A percentile compares a stretch with the other conserved stretches of the same genome.
Evolutionary conservation across 208 protist genomes (phyloP).

Genomic region (Trypanosoma scelopori): DNA sequence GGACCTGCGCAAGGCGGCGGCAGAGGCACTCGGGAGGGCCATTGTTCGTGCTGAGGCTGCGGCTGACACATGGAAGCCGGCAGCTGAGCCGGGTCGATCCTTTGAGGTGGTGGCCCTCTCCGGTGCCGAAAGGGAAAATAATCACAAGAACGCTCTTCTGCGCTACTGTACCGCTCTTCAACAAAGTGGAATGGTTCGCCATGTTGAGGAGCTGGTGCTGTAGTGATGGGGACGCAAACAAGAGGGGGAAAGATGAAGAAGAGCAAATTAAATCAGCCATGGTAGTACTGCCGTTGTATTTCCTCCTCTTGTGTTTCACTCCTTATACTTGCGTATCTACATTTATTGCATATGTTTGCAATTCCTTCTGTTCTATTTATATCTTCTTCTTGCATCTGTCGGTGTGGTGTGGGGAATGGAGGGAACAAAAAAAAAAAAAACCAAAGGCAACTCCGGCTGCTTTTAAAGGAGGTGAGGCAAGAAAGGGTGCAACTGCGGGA

Average conservation of each 20-base stretch:
- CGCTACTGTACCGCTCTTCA: constrained; percentile 53
- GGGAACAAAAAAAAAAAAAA: too few relatives aligned
- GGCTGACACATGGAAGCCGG: background rate
- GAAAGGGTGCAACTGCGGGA: too few relatives aligned
- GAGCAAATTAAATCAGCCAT: background rate
- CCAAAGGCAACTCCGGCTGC: too few relatives aligned
- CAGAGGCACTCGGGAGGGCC: constrained; percentile 41
- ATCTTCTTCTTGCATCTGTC: too few relatives aligned
- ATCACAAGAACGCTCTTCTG: constrained; percentile 37
- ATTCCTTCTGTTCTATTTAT: too few relatives aligned
- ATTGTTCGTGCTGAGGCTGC: constrained; percentile 23
- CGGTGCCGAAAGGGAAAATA: constrained; percentile 18
- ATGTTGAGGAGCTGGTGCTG: constrained; percentile 10
- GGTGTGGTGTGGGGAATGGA: too few relatives aligned
- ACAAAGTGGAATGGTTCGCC: constrained; percentile 19
- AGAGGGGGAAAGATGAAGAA: background rate
- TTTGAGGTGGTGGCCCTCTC: constrained; percentile 45
- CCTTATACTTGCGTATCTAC: too few relatives aligned
- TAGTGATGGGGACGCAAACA: background rate
- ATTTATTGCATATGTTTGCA: too few relatives aligned
- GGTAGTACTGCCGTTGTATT: too few relatives aligned
- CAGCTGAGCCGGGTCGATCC: constrained; percentile 7
- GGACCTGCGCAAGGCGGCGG: constrained; percentile 22
- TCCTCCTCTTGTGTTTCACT: too few relatives aligned
- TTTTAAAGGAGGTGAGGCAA: too few relatives aligned